phyloP scores from a whole-genome alignment of 2,329 filamentous ascomycete species.

The Dothiorella sarmentorum region DNA sequence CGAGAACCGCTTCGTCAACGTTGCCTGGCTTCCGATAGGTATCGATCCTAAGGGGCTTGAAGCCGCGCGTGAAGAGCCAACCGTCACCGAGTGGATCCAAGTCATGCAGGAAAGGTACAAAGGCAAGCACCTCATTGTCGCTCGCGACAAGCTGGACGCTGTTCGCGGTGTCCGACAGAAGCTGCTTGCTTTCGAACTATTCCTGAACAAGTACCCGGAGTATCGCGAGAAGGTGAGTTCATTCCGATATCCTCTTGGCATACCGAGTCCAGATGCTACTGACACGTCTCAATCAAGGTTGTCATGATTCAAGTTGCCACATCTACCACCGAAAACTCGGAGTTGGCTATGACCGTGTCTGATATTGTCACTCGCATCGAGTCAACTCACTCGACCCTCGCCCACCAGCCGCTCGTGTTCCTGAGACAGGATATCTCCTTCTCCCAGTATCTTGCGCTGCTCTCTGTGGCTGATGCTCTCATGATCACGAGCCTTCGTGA shows the following conservation, averaged over 20 bases:
- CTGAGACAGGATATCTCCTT: slow-evolving; percentile 93
- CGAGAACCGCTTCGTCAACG: slow-evolving; percentile 90
- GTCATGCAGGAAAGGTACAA: slow-evolving; percentile 80
- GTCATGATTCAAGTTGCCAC: slow-evolving; percentile 93
- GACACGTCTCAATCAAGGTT: slow-evolving; percentile 47
- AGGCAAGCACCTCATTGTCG: slow-evolving; percentile 86
- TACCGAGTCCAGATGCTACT: slow-evolving; percentile 4
- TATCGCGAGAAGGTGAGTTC: slow-evolving; percentile 67
- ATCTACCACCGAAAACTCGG: slow-evolving; percentile 81
- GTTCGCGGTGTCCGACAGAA: slow-evolving; percentile 93
- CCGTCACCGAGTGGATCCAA: slow-evolving; percentile 74
- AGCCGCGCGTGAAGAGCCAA: slow-evolving; percentile 64
- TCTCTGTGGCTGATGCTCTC: slow-evolving; percentile 84
- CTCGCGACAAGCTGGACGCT: slow-evolving; percentile 88
- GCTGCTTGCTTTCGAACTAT: slow-evolving; percentile 85
- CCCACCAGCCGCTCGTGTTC: slow-evolving; percentile 90
- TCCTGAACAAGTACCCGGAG: slow-evolving; percentile 88
- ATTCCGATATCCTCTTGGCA: neutral
- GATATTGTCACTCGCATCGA: slow-evolving; percentile 96
- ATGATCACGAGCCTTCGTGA: slow-evolving; percentile 96
- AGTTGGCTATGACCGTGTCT: slow-evolving; percentile 82
- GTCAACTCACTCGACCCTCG: slow-evolving; percentile 82
- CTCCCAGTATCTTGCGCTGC: slow-evolving; percentile 84
- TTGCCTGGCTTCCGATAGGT: slow-evolving; percentile 80
- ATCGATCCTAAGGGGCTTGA: slow-evolving; percentile 79